phyloP scores from a whole-genome alignment of 345 rosid genomes.

The Populus pruinosa region DNA sequence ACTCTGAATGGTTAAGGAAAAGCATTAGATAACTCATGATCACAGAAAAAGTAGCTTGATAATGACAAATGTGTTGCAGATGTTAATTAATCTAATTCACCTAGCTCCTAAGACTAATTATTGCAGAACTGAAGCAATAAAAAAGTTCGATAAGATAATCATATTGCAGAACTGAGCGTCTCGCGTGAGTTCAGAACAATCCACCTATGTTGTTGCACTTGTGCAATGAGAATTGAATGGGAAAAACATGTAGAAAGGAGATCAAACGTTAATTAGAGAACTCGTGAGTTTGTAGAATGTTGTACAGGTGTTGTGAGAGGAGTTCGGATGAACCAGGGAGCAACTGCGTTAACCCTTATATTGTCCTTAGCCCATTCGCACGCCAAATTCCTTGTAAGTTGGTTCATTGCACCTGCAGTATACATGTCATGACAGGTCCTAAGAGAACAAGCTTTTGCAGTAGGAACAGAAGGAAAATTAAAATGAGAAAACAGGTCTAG shows the following conservation, averaged over 20 bases:
- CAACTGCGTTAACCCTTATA: background rate
- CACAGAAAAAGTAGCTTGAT: too few species aligned
- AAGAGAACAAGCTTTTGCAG: too few species aligned
- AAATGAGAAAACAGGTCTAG: background rate
- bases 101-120: too few species aligned
- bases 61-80: too few species aligned
- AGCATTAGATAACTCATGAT: background rate
- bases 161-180: too few species aligned
- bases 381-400: background rate
- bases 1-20: background rate
- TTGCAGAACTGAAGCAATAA: too few species aligned
- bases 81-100: too few species aligned
- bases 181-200: too few species aligned
- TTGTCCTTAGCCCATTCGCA: slow-evolving; percentile 1
- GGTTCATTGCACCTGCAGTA: slow-evolving; percentile 1
- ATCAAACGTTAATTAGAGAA: background rate
- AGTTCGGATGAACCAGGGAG: background rate
- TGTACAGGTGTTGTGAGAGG: background rate
- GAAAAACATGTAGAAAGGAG: background rate
- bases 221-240: too few species aligned
- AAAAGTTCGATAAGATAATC: too few species aligned
- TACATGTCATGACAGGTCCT: background rate
- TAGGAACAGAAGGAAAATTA: background rate
- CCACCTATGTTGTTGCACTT: too few species aligned
- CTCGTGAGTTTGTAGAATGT: background rate